Evolutionary conservation across 163 green algal genomes (phyloP).

Genomic region (Coccomyxa subellipsoidea): DNA sequence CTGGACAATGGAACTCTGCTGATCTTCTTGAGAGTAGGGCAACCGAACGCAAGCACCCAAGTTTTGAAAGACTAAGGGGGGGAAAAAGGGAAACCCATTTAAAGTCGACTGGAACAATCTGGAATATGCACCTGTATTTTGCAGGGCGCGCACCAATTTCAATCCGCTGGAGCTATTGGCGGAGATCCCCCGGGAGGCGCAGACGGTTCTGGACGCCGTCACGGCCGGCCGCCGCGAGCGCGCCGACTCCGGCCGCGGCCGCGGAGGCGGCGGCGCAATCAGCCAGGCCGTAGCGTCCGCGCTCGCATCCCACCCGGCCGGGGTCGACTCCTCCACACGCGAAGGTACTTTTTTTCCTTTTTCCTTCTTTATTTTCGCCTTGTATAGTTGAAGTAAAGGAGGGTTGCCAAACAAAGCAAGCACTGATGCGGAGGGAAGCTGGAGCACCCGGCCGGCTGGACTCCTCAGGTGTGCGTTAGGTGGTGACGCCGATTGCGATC

Average conservation of each 20-base stretch:
- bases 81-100: too few species aligned
- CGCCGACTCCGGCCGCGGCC: not conserved
- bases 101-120: too few species aligned
- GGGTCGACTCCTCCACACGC: conserved; percentile 1
- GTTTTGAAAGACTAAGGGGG: too few species aligned
- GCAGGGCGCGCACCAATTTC: conserved; percentile 5
- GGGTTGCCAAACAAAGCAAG: too few species aligned
- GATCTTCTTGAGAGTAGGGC: too few species aligned
- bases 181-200: not conserved
- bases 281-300: not conserved
- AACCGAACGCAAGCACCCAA: too few species aligned
- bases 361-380: not conserved
- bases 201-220: not conserved
- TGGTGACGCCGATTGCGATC: not conserved
- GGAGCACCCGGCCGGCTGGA: too few species aligned
- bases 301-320: not conserved
- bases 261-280: not conserved
- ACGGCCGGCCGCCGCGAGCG: not conserved
- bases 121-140: too few species aligned
- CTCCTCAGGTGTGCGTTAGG: too few species aligned
- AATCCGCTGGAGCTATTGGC: not conserved
- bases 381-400: too few species aligned
- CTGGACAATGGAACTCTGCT: too few species aligned
- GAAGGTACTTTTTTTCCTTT: not conserved
- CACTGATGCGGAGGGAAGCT: too few species aligned